Conservation (phyloP, 2,329 filamentous ascomycete species). For the Alternaria sp. region DNA sequence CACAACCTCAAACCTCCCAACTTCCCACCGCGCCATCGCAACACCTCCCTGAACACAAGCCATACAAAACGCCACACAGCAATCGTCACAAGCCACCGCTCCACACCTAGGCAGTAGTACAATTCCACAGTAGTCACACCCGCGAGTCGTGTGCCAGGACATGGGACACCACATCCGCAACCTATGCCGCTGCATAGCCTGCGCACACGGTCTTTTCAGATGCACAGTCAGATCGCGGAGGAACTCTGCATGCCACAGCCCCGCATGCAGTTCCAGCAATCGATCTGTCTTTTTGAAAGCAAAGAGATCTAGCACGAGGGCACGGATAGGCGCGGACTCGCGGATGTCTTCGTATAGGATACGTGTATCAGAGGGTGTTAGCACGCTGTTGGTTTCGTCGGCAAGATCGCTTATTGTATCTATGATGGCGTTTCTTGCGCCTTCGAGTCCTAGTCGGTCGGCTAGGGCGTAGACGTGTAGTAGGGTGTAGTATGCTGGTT, state of each 20-base stretch:
- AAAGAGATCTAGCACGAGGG: constrained; percentile 57
- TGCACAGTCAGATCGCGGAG: constrained; percentile 55
- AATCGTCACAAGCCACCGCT: constrained; percentile 50
- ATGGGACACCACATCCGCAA: constrained; percentile 50
- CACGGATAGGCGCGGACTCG: constrained; percentile 47
- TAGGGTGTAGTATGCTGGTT: constrained; percentile 58
- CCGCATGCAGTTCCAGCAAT: constrained; percentile 53
- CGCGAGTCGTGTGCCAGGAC: constrained; percentile 40
- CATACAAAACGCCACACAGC: constrained; percentile 51
- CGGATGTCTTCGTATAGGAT: constrained; percentile 55
- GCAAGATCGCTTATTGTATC: constrained; percentile 53
- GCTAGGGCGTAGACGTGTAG: constrained; percentile 56
- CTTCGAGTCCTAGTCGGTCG: constrained; percentile 56
- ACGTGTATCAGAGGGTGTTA: constrained; percentile 57
- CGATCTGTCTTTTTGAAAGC: constrained; percentile 61
- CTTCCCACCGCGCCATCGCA: constrained; percentile 41
- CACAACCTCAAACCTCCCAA: constrained; percentile 22
- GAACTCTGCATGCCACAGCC: constrained; percentile 57
- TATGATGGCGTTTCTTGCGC: constrained; percentile 53
- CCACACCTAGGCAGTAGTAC: constrained; percentile 49
- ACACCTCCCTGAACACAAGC: constrained; percentile 46
- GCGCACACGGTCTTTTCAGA: constrained; percentile 53
- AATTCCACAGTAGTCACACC: constrained; percentile 48
- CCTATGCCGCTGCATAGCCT: constrained; percentile 51
- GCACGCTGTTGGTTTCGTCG: constrained; percentile 57